Base-by-base conservation (phyloP, 768 basidiomycete species). In the Kwoniella pini region DNA sequence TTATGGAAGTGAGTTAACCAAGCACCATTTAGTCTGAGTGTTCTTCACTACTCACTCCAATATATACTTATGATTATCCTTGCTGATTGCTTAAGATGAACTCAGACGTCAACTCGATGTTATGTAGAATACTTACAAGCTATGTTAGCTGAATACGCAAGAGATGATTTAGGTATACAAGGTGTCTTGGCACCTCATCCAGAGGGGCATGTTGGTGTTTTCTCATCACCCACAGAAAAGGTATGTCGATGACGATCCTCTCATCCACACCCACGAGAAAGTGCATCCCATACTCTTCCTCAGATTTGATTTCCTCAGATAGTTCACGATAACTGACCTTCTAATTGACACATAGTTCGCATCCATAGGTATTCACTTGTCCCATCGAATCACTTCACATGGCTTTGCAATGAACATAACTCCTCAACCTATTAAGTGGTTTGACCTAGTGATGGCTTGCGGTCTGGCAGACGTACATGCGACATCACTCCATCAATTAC, bases 331-430 rank as follows among this genome's bases (percentile, higher is more conserved):
- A n/a, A n/a, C n/a, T n/a, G n/a, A n/a, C n/a, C 38, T 40, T 7
- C 3, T 39, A 19, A 19, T 2, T 33, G 51, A 17, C 30, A 40
- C 54, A 0, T 61, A 79, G 79, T 82, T 99, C 68, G 91, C 86
- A 17, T 98, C 95, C 71, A 95, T 99, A 53, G 96, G 96, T 43
- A 91, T 99, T 53, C 93, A 97, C 77, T 87, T 98, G 54, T 87
- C 93, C 57, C 94, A 97, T 74, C 85, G 95, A 43, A 83, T 99
- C 56, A 95, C 96, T 43, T 88, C 87, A 24, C 96, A 99, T 76
- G 96, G 96, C 1, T 96, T 99, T 79, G 85, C 93, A 1, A 80
- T 97, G 74, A 99, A 99, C 78, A 82, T 97, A 60, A 91, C 91
- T 0, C 79, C 77, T 27, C 88, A 96, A 64, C 91, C 92, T 3